Conservation (phyloP, 495 filamentous ascomycete species). For the Podospora bellae-mahoneyi region DNA sequence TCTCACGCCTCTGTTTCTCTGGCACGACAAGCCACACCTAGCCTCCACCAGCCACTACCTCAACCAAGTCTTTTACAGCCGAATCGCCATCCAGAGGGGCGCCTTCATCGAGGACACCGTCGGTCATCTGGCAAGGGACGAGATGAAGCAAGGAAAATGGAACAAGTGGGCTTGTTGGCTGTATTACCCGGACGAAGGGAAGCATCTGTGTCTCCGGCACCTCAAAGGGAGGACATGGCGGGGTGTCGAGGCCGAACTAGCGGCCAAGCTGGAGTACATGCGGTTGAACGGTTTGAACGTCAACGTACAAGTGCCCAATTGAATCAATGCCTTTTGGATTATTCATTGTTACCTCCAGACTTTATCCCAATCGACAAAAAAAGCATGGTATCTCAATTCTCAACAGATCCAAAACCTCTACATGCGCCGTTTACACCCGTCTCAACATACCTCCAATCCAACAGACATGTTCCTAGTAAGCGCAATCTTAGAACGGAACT, state of each 20-base stretch:
- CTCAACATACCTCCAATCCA: not conserved
- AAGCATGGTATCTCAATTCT: no score
- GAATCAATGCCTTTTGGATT: not conserved
- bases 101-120: constrained; percentile 48
- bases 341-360: not conserved
- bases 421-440: not conserved
- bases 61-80: constrained; percentile 39
- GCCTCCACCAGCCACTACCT: constrained; percentile 45
- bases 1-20: constrained; percentile 49
- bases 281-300: constrained; percentile 17
- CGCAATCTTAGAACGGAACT: constrained; percentile 5
- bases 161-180: constrained; percentile 48
- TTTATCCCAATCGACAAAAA: not conserved
- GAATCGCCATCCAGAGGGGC: constrained; percentile 40
- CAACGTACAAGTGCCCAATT: not conserved
- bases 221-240: constrained; percentile 44
- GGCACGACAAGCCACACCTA: constrained; percentile 50
- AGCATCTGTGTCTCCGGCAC: constrained; percentile 39
- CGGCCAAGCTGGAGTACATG: constrained; percentile 29
- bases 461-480: not conserved
- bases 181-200: constrained; percentile 44
- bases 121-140: constrained; percentile 43
- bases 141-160: constrained; percentile 49
- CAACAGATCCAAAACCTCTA: no score
- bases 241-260: constrained; percentile 34